Base-by-base conservation (phyloP, 1,284 basidiomycete species). In the Apiotrichum porosum region DNA sequence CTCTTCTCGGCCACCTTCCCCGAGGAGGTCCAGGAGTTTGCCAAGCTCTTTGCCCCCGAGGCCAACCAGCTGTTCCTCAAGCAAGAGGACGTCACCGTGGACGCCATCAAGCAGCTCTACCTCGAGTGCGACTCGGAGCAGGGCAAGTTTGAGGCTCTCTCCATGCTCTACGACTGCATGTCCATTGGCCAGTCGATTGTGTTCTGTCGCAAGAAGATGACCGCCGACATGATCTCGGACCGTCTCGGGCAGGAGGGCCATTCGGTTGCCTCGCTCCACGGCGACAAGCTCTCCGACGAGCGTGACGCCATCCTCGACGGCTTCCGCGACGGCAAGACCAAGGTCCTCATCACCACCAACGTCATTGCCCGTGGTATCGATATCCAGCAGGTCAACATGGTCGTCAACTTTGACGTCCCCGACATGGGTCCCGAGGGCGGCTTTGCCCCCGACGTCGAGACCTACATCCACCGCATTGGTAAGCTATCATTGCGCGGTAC, bases 1-100 rank as follows among this genome's bases (percentile, higher is more conserved):
- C 83, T 98, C 47, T 98, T 99, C 78, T 97, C 93, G 4, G 95
- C 95, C 33, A 99, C 95, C 3, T 98, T 98, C 81, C 89, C 92
- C 13, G 88, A 95, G 63, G 80, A 87, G 55, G 94, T 98, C 53
- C 86, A 89, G 46, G 77, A 76, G 15, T 98, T 95, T 69, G 94
- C 95, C 9, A 78, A 79, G 52, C 88, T 89, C 60, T 93, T 98
- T 68, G 93, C 94, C 14, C 93, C 95, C 0, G 81, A 81, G 30
- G 88, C 95, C 50, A 98, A 98, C 79, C 89, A 94, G 78, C 97
- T 99, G 63, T 88, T 91, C 72, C 79, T 99, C 39, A 85, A 91
- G 75, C 86, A 86, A 70, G 92, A 94, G 67, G 95, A 98, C 68
- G 79, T 99, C 37, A 88, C 85, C 22, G 88, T 98, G 6, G 89